Evolutionary conservation across 257 asterid species (phyloP).

Genomic region (Nicotiana obtusifolia): DNA sequence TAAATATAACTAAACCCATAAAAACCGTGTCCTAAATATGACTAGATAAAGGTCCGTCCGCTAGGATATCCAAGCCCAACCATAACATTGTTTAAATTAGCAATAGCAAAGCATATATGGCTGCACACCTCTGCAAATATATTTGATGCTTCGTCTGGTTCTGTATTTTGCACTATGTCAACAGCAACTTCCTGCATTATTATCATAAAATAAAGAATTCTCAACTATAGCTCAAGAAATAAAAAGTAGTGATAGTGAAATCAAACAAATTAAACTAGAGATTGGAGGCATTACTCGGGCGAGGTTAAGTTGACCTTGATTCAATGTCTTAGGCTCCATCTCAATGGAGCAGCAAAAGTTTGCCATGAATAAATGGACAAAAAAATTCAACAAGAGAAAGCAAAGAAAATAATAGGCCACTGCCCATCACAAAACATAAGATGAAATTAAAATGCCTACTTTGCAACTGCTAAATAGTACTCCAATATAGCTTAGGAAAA

Average conservation of each 20-base stretch:
- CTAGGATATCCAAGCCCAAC: too few relatives aligned
- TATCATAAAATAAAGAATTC: not conserved
- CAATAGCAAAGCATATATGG: too few relatives aligned
- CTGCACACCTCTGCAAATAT: conserved; percentile 34
- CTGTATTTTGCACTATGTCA: conserved; percentile 47
- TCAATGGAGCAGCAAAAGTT: conserved; percentile 67
- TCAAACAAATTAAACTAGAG: not conserved
- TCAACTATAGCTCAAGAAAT: not conserved
- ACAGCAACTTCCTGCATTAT: conserved; percentile 63
- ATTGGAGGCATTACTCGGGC: conserved; percentile 34
- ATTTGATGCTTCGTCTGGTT: conserved; percentile 34
- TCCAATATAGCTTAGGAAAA: not conserved
- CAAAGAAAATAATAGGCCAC: not conserved
- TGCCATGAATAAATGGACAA: conserved; percentile 37
- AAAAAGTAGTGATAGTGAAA: not conserved
- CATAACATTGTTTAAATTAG: too few relatives aligned
- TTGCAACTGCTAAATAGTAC: not conserved
- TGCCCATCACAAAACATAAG: conserved; percentile 11
- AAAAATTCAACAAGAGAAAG: conserved; percentile 3
- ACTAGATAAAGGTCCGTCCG: too few relatives aligned
- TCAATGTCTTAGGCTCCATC: conserved; percentile 70
- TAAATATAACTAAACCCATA: too few relatives aligned
- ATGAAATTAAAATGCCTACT: not conserved
- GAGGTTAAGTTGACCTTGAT: conserved; percentile 43
- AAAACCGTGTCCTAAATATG: too few relatives aligned